Evolutionary conservation across 1,139 yeast genomes (phyloP).

Genomic region (Lodderomyces orthopsilosis): DNA sequence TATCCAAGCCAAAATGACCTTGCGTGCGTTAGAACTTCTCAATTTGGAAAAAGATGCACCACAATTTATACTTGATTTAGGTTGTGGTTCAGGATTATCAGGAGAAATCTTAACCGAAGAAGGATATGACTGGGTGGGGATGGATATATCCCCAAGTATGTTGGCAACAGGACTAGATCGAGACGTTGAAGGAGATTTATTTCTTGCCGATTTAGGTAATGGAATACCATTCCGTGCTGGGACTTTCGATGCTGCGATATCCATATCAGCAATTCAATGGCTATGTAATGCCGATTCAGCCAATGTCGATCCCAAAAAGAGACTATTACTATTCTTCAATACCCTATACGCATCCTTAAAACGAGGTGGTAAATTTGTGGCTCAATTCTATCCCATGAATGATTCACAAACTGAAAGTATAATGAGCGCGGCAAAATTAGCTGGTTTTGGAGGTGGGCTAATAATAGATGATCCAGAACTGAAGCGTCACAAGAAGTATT

Average conservation of each 20-base stretch:
- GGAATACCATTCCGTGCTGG: slow-evolving; percentile 97
- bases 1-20: slow-evolving; percentile 96
- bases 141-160: slow-evolving; percentile 97
- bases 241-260: slow-evolving; percentile 93
- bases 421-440: slow-evolving; percentile 79
- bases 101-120: slow-evolving; percentile 94
- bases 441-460: slow-evolving; percentile 96
- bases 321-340: slow-evolving; percentile 80
- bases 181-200: slow-evolving; percentile 89
- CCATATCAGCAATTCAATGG: slow-evolving; percentile 97
- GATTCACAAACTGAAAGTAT: slow-evolving; percentile 81
- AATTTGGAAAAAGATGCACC: slow-evolving; percentile 64
- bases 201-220: slow-evolving; percentile 87
- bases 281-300: slow-evolving; percentile 91
- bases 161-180: slow-evolving; percentile 90
- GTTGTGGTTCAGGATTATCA: slow-evolving; percentile 95
- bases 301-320: slow-evolving; percentile 78
- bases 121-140: slow-evolving; percentile 93
- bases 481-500: slow-evolving; percentile 86
- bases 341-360: slow-evolving; percentile 81
- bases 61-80: slow-evolving; percentile 81
- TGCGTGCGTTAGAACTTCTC: slow-evolving; percentile 83
- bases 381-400: slow-evolving; percentile 93
- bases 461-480: slow-evolving; percentile 93
- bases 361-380: slow-evolving; percentile 95